Percentiles rank a stretch among this genome's conserved stretches.
These are phyloP conservation scores for Lentinula edodes DNA, from an alignment of 768 basidiomycete species.

Conservation along the genomic window DNA sequence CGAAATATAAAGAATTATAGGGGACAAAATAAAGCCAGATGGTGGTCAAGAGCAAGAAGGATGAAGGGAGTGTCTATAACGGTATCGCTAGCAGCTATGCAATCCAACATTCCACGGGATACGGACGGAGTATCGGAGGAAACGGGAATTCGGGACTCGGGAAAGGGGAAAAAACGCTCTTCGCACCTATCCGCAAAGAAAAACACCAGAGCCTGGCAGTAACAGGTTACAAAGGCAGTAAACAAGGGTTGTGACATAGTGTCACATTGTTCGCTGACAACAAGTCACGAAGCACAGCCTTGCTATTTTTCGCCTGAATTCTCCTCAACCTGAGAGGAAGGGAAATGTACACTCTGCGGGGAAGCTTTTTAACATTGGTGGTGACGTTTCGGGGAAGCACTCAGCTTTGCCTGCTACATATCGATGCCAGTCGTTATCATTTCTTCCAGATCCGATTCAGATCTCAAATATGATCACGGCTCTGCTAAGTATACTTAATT, in stretches of 20 bases:
- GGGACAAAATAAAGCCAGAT: neutral
- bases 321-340: neutral
- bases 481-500: neutral
- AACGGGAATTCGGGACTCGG: conserved; percentile 7
- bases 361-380: neutral
- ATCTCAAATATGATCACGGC: neutral
- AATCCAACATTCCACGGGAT: neutral
- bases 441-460: neutral
- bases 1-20: neutral
- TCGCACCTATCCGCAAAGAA: conserved; percentile 6
- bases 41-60: neutral
- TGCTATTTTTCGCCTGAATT: neutral
- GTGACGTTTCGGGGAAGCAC: neutral
- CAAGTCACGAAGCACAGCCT: neutral
- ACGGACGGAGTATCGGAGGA: conserved; percentile 5
- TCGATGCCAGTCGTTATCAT: conserved; percentile 3
- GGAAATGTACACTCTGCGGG: neutral
- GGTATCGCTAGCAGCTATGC: neutral
- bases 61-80: neutral
- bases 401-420: neutral
- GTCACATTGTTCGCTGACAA: neutral
- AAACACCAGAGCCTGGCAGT: conserved; percentile 3
- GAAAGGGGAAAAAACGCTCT: conserved; percentile 5
- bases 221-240: conserved; percentile 1
- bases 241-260: neutral